Evolutionary conservation across 495 filamentous ascomycete species (phyloP).

Genomic region (Lepidopterella palustris): DNA sequence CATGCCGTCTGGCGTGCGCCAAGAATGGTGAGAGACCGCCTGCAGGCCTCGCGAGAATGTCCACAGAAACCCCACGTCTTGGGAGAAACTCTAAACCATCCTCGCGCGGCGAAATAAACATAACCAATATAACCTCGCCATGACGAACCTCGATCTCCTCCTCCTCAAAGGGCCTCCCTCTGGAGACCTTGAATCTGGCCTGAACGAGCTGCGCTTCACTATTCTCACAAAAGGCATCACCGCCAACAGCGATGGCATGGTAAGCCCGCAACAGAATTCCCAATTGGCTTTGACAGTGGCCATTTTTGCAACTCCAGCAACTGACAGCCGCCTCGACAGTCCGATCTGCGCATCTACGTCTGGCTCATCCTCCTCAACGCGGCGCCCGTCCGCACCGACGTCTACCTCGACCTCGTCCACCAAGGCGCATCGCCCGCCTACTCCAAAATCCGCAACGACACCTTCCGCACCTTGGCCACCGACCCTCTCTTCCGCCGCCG

Average conservation of each 20-base stretch:
- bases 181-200: conserved; percentile 57
- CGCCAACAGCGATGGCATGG: conserved; percentile 86
- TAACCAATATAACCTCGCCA: background rate
- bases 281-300: no score
- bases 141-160: conserved; percentile 26
- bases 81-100: conserved; percentile 1
- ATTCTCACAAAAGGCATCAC: conserved; percentile 74
- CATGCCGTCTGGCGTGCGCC: no score
- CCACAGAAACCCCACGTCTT: no score
- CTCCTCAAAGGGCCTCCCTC: conserved; percentile 62
- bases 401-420: conserved; percentile 84
- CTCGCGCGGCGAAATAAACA: background rate
- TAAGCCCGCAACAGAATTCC: conserved; percentile 34
- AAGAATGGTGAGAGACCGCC: no score
- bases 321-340: conserved; percentile 48
- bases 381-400: conserved; percentile 72
- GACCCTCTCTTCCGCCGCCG: conserved; percentile 92
- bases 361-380: conserved; percentile 90
- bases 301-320: background rate
- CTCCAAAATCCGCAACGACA: conserved; percentile 95
- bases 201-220: conserved; percentile 68
- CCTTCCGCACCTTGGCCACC: conserved; percentile 90
- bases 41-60: background rate
- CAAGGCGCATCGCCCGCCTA: conserved; percentile 91
- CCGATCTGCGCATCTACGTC: conserved; percentile 86